Evolutionary conservation across 1,139 yeast genomes (phyloP).

Genomic region (Torulaspora globosa): DNA sequence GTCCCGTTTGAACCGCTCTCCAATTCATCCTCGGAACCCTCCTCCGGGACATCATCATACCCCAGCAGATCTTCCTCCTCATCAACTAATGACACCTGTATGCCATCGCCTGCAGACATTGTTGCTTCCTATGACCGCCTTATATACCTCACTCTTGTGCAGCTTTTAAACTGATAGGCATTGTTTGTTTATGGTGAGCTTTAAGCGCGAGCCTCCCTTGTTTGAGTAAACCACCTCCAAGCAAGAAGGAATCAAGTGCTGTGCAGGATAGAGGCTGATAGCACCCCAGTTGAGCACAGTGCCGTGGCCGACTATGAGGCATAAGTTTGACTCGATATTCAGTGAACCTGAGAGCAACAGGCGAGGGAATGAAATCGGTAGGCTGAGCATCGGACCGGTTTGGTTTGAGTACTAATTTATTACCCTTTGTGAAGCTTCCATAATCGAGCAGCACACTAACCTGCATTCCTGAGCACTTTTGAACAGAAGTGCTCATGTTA

Average conservation of each 20-base stretch:
- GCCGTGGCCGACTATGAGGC: neutral
- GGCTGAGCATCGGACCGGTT: neutral
- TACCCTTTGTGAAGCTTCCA: constrained; percentile 1
- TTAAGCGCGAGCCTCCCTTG: neutral
- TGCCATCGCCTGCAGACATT: constrained; percentile 14
- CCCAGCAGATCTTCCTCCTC: constrained; percentile 23
- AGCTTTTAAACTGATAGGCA: neutral
- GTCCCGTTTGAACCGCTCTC: constrained; percentile 12
- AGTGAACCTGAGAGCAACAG: neutral
- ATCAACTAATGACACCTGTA: constrained; percentile 18
- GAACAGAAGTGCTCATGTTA: neutral
- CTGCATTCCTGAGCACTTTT: neutral
- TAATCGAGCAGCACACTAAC: neutral
- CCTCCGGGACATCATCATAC: constrained; percentile 16
- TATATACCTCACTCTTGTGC: neutral
- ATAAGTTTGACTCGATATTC: constrained; percentile 8
- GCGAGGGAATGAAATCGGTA: constrained; percentile 4
- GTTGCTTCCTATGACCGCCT: too few relatives aligned
- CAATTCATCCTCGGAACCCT: constrained; percentile 1
- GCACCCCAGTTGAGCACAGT: too few relatives aligned
- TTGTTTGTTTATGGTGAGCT: neutral
- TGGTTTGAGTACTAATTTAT: neutral
- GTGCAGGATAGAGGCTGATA: neutral
- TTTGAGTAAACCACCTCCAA: neutral
- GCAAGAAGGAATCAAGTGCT: neutral